Evolutionary conservation across 202 grass and related monocot species (phyloP).

Genomic region (Elaeis oleifera): DNA sequence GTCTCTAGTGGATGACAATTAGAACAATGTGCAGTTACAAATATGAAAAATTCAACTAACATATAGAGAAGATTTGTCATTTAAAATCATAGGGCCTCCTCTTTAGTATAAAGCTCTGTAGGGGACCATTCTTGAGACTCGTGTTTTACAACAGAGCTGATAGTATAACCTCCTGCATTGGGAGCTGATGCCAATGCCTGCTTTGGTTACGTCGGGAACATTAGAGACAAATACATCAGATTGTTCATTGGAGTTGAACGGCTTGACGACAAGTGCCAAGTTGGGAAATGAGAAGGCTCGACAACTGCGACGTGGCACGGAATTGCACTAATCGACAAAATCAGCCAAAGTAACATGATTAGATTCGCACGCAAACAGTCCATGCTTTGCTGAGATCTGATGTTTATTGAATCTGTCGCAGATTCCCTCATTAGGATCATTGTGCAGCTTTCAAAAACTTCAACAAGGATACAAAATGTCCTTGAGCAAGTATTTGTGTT

Average conservation of each 20-base stretch:
- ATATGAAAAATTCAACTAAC: conserved; percentile 33
- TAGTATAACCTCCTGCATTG: conserved; percentile 1
- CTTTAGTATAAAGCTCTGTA: conserved; percentile 47
- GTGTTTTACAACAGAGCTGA: not conserved
- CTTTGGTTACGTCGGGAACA: conserved; percentile 8
- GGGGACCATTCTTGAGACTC: conserved; percentile 43
- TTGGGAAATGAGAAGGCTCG: conserved; percentile 39
- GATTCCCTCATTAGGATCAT: no score
- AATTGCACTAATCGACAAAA: conserved; percentile 33
- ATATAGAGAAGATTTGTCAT: conserved; percentile 30
- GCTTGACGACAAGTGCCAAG: conserved; percentile 48
- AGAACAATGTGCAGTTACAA: conserved; percentile 31
- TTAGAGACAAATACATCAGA: conserved; percentile 9
- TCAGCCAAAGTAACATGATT: conserved; percentile 26
- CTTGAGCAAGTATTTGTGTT: no score
- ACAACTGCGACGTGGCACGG: not conserved
- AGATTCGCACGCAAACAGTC: conserved; percentile 17
- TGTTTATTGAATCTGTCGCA: no score
- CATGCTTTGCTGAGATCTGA: conserved; percentile 8
- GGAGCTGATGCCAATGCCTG: not conserved
- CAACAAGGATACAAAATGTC: no score
- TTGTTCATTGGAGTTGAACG: conserved; percentile 1
- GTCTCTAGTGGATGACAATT: conserved; percentile 28
- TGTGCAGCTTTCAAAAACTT: no score
- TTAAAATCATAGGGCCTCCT: conserved; percentile 19